Conservation (phyloP, 495 filamentous ascomycete species). For the Trichoderma reesei region DNA sequence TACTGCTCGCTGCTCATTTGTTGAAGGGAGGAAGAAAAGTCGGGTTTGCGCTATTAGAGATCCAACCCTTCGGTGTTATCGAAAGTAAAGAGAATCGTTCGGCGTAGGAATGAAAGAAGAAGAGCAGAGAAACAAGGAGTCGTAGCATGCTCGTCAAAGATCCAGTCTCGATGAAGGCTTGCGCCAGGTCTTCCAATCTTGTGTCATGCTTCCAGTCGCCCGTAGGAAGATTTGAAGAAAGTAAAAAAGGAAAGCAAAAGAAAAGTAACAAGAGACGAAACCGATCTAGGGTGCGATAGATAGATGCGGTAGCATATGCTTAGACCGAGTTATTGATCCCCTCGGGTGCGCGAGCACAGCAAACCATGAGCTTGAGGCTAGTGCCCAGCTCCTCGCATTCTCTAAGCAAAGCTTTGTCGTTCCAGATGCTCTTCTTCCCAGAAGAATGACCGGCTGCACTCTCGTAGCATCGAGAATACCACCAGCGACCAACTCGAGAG, state of each 20-base stretch:
- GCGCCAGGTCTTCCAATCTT: slow-evolving; percentile 10
- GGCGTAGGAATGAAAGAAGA: background rate
- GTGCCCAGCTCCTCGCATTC: slow-evolving; percentile 83
- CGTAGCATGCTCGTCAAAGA: background rate
- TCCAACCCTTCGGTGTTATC: background rate
- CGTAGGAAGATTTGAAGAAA: background rate
- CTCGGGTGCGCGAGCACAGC: slow-evolving; percentile 57
- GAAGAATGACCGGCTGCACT: slow-evolving; percentile 42
- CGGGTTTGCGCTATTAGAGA: background rate
- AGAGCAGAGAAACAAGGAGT: background rate
- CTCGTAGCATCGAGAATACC: slow-evolving; percentile 92
- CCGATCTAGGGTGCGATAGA: background rate
- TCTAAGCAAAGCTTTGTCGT: slow-evolving; percentile 59
- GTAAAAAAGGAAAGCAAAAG: background rate
- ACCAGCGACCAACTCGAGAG: slow-evolving; percentile 86
- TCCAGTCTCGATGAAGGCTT: slow-evolving; percentile 2
- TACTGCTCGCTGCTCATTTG: background rate
- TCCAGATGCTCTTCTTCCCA: slow-evolving; percentile 71
- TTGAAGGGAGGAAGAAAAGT: background rate
- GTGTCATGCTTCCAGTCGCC: background rate
- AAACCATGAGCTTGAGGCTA: slow-evolving; percentile 82
- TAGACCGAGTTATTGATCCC: slow-evolving; percentile 25
- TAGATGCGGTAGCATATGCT: slow-evolving; percentile 28
- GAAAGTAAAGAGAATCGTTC: background rate
- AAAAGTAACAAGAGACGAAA: background rate